These are phyloP conservation scores for Chaetomium globosum DNA, from an alignment of 2,329 filamentous ascomycete species.

Conservation along the genomic window DNA sequence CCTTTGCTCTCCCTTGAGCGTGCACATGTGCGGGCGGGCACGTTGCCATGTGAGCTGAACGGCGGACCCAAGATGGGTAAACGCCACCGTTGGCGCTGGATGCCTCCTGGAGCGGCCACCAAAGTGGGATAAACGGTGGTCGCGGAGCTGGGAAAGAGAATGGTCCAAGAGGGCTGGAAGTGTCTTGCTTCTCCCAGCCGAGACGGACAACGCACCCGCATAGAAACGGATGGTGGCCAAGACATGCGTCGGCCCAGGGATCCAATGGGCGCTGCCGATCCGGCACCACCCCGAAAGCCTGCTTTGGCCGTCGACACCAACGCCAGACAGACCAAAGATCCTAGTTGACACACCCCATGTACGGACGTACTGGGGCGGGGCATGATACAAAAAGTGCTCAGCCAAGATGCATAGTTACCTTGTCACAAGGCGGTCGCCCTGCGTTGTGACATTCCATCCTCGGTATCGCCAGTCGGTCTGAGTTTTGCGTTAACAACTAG, in stretches of 20 bases:
- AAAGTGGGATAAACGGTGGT: slow-evolving; percentile 4
- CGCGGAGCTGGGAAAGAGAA: background rate
- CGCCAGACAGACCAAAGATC: background rate
- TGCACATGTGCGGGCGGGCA: slow-evolving; percentile 1
- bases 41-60: slow-evolving; percentile 12
- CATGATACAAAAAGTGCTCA: background rate
- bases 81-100: slow-evolving; percentile 8
- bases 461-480: background rate
- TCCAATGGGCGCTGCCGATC: slow-evolving; percentile 19
- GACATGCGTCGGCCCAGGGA: slow-evolving; percentile 19
- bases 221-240: slow-evolving; percentile 10
- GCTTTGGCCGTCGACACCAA: background rate
- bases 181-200: slow-evolving; percentile 8
- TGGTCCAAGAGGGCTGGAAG: background rate
- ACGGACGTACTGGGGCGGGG: slow-evolving; percentile 16
- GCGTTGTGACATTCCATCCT: background rate
- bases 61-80: background rate
- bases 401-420: background rate
- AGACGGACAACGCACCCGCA: slow-evolving; percentile 12
- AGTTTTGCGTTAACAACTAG: background rate
- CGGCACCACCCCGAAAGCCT: slow-evolving; percentile 15
- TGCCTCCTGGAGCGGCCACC: background rate
- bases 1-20: background rate
- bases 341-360: background rate
- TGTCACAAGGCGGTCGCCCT: background rate